Evolutionary conservation across 83 land plant species (phyloP).

Genomic region (Thuja plicata): DNA sequence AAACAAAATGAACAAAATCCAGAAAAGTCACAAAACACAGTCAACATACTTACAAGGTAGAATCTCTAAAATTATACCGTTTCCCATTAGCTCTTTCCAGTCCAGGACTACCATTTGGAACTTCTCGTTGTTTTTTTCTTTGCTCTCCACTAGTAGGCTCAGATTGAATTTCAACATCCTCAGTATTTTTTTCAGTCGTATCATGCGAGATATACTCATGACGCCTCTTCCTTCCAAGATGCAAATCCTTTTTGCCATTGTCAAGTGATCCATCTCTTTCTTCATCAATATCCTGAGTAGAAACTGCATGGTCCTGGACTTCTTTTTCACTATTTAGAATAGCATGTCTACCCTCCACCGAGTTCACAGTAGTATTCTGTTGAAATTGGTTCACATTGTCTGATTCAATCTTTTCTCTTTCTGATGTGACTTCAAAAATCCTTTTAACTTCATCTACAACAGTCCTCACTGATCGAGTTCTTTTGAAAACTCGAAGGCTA

Average conservation of each 20-base stretch:
- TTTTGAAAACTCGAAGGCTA: constrained; percentile 12
- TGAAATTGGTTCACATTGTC: constrained; percentile 10
- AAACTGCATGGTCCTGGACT: not conserved
- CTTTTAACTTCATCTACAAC: constrained; percentile 50
- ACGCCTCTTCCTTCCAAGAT: constrained; percentile 18
- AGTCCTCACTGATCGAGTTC: constrained; percentile 26
- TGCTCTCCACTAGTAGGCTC: constrained; percentile 19
- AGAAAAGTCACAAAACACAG: not conserved
- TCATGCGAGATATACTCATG: constrained; percentile 1
- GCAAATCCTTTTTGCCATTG: constrained; percentile 14
- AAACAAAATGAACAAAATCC: not conserved
- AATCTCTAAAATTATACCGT: constrained; percentile 49
- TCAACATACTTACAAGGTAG: constrained; percentile 38
- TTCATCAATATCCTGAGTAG: constrained; percentile 2
- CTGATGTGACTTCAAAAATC: constrained; percentile 28
- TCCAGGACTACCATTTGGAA: not conserved
- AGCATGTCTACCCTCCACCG: constrained; percentile 16
- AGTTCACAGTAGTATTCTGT: constrained; percentile 6
- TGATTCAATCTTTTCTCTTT: constrained; percentile 19
- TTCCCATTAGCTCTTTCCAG: constrained; percentile 21
- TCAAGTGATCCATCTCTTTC: constrained; percentile 9
- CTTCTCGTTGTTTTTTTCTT: constrained; percentile 25
- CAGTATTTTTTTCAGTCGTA: constrained; percentile 2
- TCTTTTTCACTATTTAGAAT: constrained; percentile 4
- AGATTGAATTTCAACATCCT: constrained; percentile 18